Evolutionary conservation across 2,329 filamentous ascomycete genomes (phyloP), one percentile per base, ranked within the genome.

Genomic region (Beauveria sp.): DNA sequence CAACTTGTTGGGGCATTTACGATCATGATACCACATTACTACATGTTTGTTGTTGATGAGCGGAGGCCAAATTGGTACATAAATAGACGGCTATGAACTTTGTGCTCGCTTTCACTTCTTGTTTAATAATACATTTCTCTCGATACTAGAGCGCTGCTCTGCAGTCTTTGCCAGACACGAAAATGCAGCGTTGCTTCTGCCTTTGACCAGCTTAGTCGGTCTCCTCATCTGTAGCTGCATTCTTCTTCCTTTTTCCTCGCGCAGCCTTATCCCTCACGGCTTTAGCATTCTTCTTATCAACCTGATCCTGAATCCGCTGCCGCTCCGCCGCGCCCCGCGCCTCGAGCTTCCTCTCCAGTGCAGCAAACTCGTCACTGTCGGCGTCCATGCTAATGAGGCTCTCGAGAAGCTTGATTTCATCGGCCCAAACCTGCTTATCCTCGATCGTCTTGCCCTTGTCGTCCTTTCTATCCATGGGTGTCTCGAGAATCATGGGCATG

Each of bases 331-430:
- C 80, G 1, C 95, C 95, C 69, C 84, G 78, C 43, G 82, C 84
- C 62, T 88, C 81, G 66, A 98, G 72, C 55, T 84, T 79, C 62
- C 74, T 72, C 66, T 91, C 91, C 58, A 90, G 74, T 14, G 78
- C 73, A 66, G 74, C 77, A 71, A 97, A 97, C 67, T 90, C 87
- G 9, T 86, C 80, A n/a, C 84, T 79, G 42, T 91, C 88, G 0
- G 84, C 72, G 71, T 97, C 89, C 84, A 93, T 91, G 8, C 87
- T 93, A 46, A 97, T 88, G 56, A 99, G 78, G 51, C 86, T 86
- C 75, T 99, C 95, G 5, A 99, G 81, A 65, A 98, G 78, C 78
- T 97, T 97, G 75, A 99, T 98, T 77, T 99, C 95, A 51, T 87
- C 82, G 1, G 93, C 92, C 93, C 93, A 98, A 18, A 97, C 82